These are phyloP conservation scores for Coemansia sp. DNA, from an alignment of 192 early-diverging fungal species.

Conservation along the genomic window DNA sequence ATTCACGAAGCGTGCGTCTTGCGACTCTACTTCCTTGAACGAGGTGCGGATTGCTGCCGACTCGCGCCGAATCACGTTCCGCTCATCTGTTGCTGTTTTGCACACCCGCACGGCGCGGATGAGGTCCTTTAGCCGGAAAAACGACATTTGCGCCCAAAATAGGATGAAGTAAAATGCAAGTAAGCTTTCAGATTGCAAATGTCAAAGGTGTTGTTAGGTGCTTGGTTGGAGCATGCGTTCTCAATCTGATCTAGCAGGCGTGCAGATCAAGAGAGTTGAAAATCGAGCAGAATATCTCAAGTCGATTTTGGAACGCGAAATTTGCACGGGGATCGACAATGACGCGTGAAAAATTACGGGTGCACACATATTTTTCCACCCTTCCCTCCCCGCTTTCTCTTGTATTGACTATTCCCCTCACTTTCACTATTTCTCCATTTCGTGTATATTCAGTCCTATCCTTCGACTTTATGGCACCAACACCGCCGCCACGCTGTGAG, in stretches of 20 bases:
- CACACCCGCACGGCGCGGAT: constrained; percentile 97
- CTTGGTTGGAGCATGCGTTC: too few species aligned
- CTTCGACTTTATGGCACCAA: neutral
- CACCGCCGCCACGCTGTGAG: neutral
- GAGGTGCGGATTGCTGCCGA: constrained; percentile 93
- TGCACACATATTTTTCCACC: constrained; percentile 1
- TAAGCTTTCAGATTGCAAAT: too few species aligned
- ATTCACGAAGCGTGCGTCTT: constrained; percentile 87
- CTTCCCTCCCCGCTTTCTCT: constrained; percentile 1
- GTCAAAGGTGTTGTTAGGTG: too few species aligned
- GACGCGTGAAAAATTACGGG: neutral
- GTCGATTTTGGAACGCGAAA: neutral
- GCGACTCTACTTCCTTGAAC: constrained; percentile 91
- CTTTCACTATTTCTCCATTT: neutral
- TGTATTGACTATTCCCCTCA: neutral
- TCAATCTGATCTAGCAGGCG: too few species aligned
- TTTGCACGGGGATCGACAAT: constrained; percentile 4
- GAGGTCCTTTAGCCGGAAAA: constrained; percentile 70
- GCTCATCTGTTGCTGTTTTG: constrained; percentile 98
- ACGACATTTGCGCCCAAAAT: constrained; percentile 38
- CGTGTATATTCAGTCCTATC: neutral
- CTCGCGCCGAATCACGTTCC: constrained; percentile 96
- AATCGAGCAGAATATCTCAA: too few species aligned
- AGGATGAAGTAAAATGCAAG: too few species aligned
- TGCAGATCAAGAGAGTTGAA: neutral